Conservation (phyloP, 2,329 filamentous ascomycete species). For the Nectriaceae sp. region DNA sequence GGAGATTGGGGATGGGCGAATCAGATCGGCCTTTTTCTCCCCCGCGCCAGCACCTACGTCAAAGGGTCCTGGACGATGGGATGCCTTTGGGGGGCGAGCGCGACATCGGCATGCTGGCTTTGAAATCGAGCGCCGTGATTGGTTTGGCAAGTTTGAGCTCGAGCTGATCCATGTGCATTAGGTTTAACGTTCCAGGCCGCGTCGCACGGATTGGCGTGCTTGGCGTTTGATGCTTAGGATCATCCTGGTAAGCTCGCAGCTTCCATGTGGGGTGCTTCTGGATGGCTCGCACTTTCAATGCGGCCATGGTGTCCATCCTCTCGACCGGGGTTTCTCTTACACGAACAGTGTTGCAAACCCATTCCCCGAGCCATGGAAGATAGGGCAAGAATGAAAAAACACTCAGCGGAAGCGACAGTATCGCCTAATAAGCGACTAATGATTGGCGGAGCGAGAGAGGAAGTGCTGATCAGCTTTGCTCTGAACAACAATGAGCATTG, state of each 20-base stretch:
- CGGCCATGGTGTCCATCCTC: slow-evolving; percentile 22
- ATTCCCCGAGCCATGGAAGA: slow-evolving; percentile 24
- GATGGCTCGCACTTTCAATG: slow-evolving; percentile 24
- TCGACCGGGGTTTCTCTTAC: slow-evolving; percentile 37
- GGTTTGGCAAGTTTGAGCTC: slow-evolving; percentile 26
- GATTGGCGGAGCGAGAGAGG: background rate
- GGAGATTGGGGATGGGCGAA: slow-evolving; percentile 24
- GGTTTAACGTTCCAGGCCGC: slow-evolving; percentile 31
- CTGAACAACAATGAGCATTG: background rate
- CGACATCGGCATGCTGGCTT: slow-evolving; percentile 36
- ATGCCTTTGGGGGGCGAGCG: slow-evolving; percentile 21
- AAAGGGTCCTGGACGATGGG: slow-evolving; percentile 20
- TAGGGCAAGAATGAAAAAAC: slow-evolving; percentile 10
- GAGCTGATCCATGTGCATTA: slow-evolving; percentile 24
- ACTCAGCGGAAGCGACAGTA: background rate
- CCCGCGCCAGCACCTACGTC: slow-evolving; percentile 30
- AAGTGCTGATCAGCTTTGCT: too few species aligned
- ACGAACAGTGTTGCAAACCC: slow-evolving; percentile 37
- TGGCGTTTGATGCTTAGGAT: slow-evolving; percentile 14
- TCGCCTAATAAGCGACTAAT: background rate
- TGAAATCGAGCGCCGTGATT: slow-evolving; percentile 33
- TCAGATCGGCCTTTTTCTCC: slow-evolving; percentile 20
- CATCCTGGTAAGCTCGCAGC: slow-evolving; percentile 17
- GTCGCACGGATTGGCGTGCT: slow-evolving; percentile 17
- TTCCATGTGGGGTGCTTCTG: slow-evolving; percentile 30